These are phyloP conservation scores for Russula earlei DNA, from an alignment of 768 basidiomycete genomes.

Conservation along the genomic window DNA sequence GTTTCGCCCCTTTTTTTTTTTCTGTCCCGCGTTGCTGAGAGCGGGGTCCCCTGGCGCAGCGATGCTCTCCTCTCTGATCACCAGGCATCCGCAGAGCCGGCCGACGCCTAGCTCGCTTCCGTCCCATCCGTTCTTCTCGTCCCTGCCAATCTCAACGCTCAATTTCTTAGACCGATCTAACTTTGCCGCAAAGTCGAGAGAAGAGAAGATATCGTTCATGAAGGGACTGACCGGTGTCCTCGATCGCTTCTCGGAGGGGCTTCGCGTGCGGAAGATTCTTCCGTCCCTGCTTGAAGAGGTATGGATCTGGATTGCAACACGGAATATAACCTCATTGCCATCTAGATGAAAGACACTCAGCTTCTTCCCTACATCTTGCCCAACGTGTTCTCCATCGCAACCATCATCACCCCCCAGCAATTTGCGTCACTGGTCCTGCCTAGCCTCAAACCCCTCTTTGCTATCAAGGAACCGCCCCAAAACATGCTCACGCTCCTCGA, in stretches of 20 bases:
- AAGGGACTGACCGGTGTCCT: slow-evolving; percentile 78
- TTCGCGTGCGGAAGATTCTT: slow-evolving; percentile 80
- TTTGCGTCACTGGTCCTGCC: slow-evolving; percentile 79
- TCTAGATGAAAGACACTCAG: slow-evolving; percentile 86
- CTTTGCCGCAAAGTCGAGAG: slow-evolving; percentile 86
- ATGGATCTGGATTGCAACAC: slow-evolving; percentile 9
- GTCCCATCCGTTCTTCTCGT: slow-evolving; percentile 86
- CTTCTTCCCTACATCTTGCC: slow-evolving; percentile 93
- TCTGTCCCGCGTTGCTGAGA: slow-evolving; percentile 3
- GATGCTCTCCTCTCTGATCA: slow-evolving; percentile 71
- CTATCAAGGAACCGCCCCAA: slow-evolving; percentile 89
- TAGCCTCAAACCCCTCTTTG: slow-evolving; percentile 82
- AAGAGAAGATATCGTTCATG: slow-evolving; percentile 96
- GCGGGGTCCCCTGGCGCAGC: slow-evolving; percentile 34
- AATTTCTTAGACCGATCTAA: slow-evolving; percentile 94
- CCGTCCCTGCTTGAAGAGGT: slow-evolving; percentile 93
- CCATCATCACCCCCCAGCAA: slow-evolving; percentile 62
- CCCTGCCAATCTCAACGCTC: slow-evolving; percentile 88
- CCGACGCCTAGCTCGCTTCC: slow-evolving; percentile 76
- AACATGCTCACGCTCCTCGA: slow-evolving; percentile 93
- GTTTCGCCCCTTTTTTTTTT: not conserved
- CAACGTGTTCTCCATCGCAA: slow-evolving; percentile 87
- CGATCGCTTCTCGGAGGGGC: slow-evolving; percentile 76
- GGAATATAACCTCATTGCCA: not conserved
- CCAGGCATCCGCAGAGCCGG: slow-evolving; percentile 61